Base-by-base conservation (phyloP, 148 eudicot genomes). In the Rhododendron williamsianum region DNA sequence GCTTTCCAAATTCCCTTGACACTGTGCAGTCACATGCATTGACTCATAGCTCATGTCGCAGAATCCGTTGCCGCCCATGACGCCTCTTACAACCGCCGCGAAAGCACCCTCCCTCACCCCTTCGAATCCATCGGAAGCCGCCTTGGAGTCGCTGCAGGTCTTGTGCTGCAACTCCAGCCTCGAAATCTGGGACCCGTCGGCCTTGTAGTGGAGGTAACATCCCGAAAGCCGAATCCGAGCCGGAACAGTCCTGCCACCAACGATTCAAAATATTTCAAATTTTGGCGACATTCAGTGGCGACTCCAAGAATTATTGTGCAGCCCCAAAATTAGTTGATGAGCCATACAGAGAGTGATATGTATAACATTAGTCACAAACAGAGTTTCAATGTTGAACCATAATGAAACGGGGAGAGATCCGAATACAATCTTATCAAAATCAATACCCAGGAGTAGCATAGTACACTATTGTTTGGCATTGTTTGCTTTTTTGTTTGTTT, bases 151-250 rank as follows among this genome's bases (percentile, higher is more conserved):
- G 18, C 76, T 71, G 76, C 76, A 71, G 38, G 8, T 30, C 76
- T 71, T 71, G 76, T 71, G 76, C 38, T 71, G 76, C 19, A 71
- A 30, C 1, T 71, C 76, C 21, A 71, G 2, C 35, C 76, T 71
- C 35, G 76, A 71, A 11, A 30, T 1, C 76, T 71, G 36, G 7
- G 76, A 71, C 41, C 76, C 76, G 38, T 71, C 76, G 2, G 8
- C 76, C 76, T 71, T 71, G 76, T 71, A 71, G 38, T 71, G 76
- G 6, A 71, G 76, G 76, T 71, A 71, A 71, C 76, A 71, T 30
- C 76, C 76, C 9, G 38, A 71, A 4, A 71, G 76, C 18, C 38
- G 38, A 30, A 71, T 30, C 41, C 19, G 38, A 71, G 38, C 76
- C 21, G 76, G 76, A 71, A 71, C 38, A 13, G 38, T 30, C 38